A percentile compares a stretch with the other conserved stretches of the same genome.
These are phyloP conservation scores for Fusarium paranaense DNA, from an alignment of 2,329 filamentous ascomycete genomes.

Conservation along the genomic window DNA sequence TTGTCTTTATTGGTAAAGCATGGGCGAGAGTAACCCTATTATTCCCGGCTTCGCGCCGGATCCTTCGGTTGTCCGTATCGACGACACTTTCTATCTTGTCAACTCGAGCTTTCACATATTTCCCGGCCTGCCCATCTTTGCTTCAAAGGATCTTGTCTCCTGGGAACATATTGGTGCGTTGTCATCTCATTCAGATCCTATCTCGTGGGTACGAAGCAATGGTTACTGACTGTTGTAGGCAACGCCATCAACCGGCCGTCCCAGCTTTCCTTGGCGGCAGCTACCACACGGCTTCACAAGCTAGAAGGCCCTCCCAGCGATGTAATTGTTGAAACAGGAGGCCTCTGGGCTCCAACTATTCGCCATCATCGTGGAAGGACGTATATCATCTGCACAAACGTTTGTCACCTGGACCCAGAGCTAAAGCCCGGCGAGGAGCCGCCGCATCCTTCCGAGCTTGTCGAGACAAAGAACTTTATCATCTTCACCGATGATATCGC, in stretches of 20 bases:
- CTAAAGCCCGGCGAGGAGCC: neutral
- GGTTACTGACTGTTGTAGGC: neutral
- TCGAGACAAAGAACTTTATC: constrained; percentile 12
- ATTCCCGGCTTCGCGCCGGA: neutral
- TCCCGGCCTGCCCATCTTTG: neutral
- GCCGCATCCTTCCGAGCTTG: neutral
- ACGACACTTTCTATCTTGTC: neutral
- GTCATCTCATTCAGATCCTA: neutral
- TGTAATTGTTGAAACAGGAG: constrained; percentile 2
- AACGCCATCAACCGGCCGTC: neutral
- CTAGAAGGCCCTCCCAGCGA: neutral
- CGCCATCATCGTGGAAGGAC: constrained; percentile 4
- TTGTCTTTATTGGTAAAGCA: neutral
- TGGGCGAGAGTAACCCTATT: neutral
- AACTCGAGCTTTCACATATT: neutral
- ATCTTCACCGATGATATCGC: constrained; percentile 5
- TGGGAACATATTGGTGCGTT: neutral
- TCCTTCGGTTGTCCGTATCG: neutral
- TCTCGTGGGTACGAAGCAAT: neutral
- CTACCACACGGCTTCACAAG: neutral
- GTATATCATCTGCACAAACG: constrained; percentile 16
- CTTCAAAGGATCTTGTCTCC: neutral
- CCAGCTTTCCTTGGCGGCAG: neutral
- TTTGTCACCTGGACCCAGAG: neutral
- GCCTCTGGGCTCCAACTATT: constrained; percentile 22